phyloP scores from a whole-genome alignment of 495 filamentous ascomycete genomes.

The Hyaloscypha finlandica region DNA sequence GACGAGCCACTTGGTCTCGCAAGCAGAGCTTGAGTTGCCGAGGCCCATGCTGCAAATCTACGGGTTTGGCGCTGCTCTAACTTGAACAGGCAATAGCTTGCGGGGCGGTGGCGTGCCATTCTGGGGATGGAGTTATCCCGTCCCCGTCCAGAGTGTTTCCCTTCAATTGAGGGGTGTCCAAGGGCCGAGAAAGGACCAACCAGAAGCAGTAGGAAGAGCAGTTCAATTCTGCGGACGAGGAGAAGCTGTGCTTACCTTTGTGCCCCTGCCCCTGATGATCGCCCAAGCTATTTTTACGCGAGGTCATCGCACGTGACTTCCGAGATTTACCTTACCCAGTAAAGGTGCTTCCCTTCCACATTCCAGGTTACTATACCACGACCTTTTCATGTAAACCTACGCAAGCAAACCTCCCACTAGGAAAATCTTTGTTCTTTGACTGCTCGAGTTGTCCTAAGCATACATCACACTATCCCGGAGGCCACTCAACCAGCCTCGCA shows the following conservation, averaged over 20 bases:
- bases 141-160: background rate
- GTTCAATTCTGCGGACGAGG: background rate
- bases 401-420: too few relatives aligned
- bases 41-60: background rate
- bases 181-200: background rate
- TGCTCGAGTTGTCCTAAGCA: too few relatives aligned
- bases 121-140: background rate
- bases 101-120: background rate
- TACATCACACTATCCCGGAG: too few relatives aligned
- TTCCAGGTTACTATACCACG: too few relatives aligned
- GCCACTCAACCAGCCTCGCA: background rate
- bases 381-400: too few relatives aligned
- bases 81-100: background rate
- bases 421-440: too few relatives aligned
- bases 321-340: too few relatives aligned
- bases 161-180: background rate
- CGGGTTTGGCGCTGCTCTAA: background rate
- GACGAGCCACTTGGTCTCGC: background rate
- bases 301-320: too few relatives aligned
- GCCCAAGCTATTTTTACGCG: too few relatives aligned
- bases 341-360: too few relatives aligned
- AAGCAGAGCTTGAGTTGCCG: background rate
- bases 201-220: background rate
- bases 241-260: too few relatives aligned
- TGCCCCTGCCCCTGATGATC: too few relatives aligned